Evolutionary conservation across 2,329 filamentous ascomycete species (phyloP).

Genomic region (Xenoacremonium recifei): DNA sequence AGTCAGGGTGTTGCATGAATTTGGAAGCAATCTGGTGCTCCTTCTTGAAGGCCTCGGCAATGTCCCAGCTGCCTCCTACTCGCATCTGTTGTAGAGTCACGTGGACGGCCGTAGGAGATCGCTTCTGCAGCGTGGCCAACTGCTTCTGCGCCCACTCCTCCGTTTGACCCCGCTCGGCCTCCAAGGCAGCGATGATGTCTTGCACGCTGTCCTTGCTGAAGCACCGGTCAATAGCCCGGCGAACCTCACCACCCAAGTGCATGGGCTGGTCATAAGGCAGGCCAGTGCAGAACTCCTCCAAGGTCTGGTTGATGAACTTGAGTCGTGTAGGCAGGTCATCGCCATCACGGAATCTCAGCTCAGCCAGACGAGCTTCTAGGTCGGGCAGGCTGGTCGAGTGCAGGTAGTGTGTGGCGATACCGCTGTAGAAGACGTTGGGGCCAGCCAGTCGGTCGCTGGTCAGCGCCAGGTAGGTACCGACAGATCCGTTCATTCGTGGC

Average conservation of each 20-base stretch:
- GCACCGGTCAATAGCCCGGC: conserved; percentile 81
- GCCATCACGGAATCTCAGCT: conserved; percentile 84
- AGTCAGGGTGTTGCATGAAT: conserved; percentile 92
- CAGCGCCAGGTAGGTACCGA: conserved; percentile 90
- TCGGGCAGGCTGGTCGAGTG: conserved; percentile 83
- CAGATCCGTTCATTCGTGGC: conserved; percentile 78
- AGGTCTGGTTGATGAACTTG: conserved; percentile 75
- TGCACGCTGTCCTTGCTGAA: conserved; percentile 67
- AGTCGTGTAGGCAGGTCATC: conserved; percentile 62
- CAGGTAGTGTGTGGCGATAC: conserved; percentile 93
- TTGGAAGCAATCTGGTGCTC: conserved; percentile 81
- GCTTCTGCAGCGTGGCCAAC: conserved; percentile 67
- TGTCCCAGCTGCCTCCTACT: conserved; percentile 72
- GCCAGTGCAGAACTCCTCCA: conserved; percentile 88
- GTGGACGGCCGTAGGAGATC: conserved; percentile 83
- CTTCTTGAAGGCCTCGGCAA: conserved; percentile 78
- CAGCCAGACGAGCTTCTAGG: conserved; percentile 81
- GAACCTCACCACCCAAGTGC: conserved; percentile 65
- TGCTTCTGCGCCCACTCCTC: conserved; percentile 78
- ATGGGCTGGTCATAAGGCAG: conserved; percentile 74
- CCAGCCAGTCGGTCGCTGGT: conserved; percentile 83
- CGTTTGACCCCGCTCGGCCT: conserved; percentile 49
- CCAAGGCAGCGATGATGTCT: conserved; percentile 69
- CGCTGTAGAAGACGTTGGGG: conserved; percentile 83
- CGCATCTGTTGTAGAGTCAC: conserved; percentile 84